These are phyloP conservation scores for Protea cynaroides DNA, from an alignment of 164 flowering plant genomes.

Conservation along the genomic window DNA sequence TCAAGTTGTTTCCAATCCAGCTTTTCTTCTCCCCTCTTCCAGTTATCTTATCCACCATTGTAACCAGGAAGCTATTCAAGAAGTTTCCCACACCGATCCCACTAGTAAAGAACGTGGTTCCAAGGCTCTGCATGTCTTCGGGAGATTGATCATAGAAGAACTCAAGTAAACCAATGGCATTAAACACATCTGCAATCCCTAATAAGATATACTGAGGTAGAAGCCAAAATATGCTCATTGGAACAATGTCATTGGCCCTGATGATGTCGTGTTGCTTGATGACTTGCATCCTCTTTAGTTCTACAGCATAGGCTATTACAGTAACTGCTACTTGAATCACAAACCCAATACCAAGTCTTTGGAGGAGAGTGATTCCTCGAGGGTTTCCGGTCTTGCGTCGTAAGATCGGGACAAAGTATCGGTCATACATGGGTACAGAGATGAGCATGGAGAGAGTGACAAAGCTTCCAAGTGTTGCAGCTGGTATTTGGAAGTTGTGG, in stretches of 20 bases:
- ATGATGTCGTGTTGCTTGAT: conserved; percentile 26
- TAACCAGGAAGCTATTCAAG: conserved; percentile 73
- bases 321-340: conserved; percentile 52
- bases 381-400: conserved; percentile 59
- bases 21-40: conserved; percentile 44
- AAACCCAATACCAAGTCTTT: conserved; percentile 73
- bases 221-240: conserved; percentile 73
- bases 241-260: conserved; percentile 46
- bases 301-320: conserved; percentile 51
- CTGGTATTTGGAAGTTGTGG: conserved; percentile 55
- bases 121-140: conserved; percentile 78
- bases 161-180: conserved; percentile 65
- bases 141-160: conserved; percentile 89
- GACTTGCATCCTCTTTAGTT: conserved; percentile 45
- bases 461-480: conserved; percentile 74
- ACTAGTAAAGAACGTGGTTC: conserved; percentile 78
- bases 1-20: conserved; percentile 83
- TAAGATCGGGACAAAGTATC: conserved; percentile 71
- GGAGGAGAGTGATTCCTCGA: conserved; percentile 75
- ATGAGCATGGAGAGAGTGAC: conserved; percentile 77
- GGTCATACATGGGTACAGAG: conserved; percentile 69
- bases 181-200: conserved; percentile 76
- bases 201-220: conserved; percentile 70
- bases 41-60: conserved; percentile 63
- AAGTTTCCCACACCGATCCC: conserved; percentile 83